Conservation (phyloP, 2,329 filamentous ascomycete genomes). For the Botryotinia calthae region DNA sequence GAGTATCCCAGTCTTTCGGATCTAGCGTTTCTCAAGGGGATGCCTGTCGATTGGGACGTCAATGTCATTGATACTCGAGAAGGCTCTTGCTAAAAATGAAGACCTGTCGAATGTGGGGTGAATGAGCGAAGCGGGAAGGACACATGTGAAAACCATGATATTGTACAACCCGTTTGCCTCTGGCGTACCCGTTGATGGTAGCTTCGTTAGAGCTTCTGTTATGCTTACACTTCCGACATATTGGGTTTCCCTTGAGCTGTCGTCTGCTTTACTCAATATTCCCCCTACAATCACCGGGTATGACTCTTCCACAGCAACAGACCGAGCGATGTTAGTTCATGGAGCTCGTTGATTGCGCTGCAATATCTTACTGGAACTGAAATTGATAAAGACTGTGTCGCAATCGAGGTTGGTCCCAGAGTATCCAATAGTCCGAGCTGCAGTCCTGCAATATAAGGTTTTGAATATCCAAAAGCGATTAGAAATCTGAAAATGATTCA, state of each 20-base stretch:
- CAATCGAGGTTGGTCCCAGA: background rate
- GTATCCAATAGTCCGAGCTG: too few relatives aligned
- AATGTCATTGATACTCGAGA: background rate
- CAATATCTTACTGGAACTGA: background rate
- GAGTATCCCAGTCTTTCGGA: background rate
- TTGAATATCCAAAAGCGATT: too few relatives aligned
- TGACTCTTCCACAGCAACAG: background rate
- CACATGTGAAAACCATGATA: background rate
- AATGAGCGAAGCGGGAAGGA: background rate
- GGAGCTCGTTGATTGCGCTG: background rate
- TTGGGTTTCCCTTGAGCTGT: background rate
- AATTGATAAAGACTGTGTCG: background rate
- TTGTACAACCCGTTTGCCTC: background rate
- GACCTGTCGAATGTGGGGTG: background rate
- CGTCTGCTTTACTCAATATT: background rate
- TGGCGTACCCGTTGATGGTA: background rate
- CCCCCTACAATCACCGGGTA: background rate
- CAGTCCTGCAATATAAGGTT: too few relatives aligned
- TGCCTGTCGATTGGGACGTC: background rate
- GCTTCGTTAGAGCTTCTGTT: background rate
- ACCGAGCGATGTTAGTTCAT: background rate
- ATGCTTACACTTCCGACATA: constrained; percentile 1
- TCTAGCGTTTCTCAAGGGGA: background rate
- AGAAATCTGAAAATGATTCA: too few relatives aligned
- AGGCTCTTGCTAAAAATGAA: constrained; percentile 6